Evolutionary conservation across 2,329 filamentous ascomycete species (phyloP).

Genomic region (Ceratocystis variospora): DNA sequence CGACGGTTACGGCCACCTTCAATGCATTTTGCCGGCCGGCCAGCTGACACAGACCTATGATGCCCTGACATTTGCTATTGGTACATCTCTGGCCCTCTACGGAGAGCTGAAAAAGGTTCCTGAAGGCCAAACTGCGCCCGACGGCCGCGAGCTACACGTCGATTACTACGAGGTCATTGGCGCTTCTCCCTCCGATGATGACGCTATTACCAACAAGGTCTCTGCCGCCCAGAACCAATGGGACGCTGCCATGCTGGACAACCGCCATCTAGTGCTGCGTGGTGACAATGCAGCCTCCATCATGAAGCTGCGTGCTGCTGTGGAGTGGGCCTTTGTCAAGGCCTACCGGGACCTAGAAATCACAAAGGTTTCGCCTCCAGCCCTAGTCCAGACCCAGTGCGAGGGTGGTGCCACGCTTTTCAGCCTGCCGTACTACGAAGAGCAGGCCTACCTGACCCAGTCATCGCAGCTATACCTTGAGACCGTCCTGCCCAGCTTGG

Average conservation of each 20-base stretch:
- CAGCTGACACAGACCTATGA: constrained; percentile 85
- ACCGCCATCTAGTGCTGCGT: constrained; percentile 72
- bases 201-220: constrained; percentile 74
- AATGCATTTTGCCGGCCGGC: constrained; percentile 65
- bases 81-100: constrained; percentile 72
- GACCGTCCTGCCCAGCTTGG: constrained; percentile 77
- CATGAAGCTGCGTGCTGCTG: constrained; percentile 71
- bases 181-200: constrained; percentile 70
- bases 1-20: constrained; percentile 66
- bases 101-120: constrained; percentile 77
- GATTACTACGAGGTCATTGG: constrained; percentile 77
- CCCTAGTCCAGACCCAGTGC: constrained; percentile 87
- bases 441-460: constrained; percentile 87
- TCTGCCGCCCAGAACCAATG: constrained; percentile 34
- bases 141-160: constrained; percentile 76
- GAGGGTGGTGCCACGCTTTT: constrained; percentile 89
- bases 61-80: constrained; percentile 68
- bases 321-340: constrained; percentile 67
- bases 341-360: constrained; percentile 64
- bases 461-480: constrained; percentile 96
- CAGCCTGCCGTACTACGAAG: constrained; percentile 75
- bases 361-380: constrained; percentile 75
- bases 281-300: constrained; percentile 73
- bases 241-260: constrained; percentile 58
- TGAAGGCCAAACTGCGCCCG: constrained; percentile 61